Conservation (phyloP, 768 basidiomycete genomes). For the Rhizopogon vulgaris region DNA sequence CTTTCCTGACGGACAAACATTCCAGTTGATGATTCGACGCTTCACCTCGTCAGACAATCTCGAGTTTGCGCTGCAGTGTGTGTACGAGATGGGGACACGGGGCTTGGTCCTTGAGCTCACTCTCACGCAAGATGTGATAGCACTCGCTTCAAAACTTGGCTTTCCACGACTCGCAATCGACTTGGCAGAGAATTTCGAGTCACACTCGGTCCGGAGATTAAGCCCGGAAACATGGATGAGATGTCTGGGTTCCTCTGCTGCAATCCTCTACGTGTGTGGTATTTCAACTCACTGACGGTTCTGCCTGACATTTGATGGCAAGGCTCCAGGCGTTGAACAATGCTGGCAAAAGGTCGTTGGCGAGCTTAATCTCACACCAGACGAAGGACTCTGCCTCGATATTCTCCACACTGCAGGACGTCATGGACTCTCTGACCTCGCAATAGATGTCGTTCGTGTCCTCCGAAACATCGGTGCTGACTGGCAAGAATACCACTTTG, state of each 20-base stretch:
- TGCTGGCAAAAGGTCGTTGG: slow-evolving; percentile 60
- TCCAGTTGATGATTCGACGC: slow-evolving; percentile 45
- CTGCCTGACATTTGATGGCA: slow-evolving; percentile 1
- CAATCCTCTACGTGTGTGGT: slow-evolving; percentile 58
- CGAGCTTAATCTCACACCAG: slow-evolving; percentile 48
- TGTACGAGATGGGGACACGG: slow-evolving; percentile 51
- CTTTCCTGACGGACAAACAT: slow-evolving; percentile 46
- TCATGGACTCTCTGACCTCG: slow-evolving; percentile 64
- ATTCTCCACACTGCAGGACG: slow-evolving; percentile 73
- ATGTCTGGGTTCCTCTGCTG: slow-evolving; percentile 60
- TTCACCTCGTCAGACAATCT: slow-evolving; percentile 43
- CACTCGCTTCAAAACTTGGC: slow-evolving; percentile 45
- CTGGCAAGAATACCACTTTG: slow-evolving; percentile 68
- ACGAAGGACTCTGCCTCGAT: slow-evolving; percentile 67
- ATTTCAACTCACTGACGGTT: not conserved
- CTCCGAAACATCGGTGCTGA: slow-evolving; percentile 43
- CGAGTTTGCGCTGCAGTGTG: slow-evolving; percentile 57
- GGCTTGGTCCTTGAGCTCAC: slow-evolving; percentile 45
- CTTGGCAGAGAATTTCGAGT: slow-evolving; percentile 57
- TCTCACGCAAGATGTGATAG: slow-evolving; percentile 47
- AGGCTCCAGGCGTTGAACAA: slow-evolving; percentile 62
- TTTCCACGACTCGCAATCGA: slow-evolving; percentile 68
- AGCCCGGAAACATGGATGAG: slow-evolving; percentile 54
- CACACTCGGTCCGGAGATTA: slow-evolving; percentile 45
- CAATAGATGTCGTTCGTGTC: slow-evolving; percentile 54